Evolutionary conservation across 2,329 filamentous ascomycete genomes (phyloP), one percentile per base, ranked within the genome.

Genomic region (Fusarium sororula): DNA sequence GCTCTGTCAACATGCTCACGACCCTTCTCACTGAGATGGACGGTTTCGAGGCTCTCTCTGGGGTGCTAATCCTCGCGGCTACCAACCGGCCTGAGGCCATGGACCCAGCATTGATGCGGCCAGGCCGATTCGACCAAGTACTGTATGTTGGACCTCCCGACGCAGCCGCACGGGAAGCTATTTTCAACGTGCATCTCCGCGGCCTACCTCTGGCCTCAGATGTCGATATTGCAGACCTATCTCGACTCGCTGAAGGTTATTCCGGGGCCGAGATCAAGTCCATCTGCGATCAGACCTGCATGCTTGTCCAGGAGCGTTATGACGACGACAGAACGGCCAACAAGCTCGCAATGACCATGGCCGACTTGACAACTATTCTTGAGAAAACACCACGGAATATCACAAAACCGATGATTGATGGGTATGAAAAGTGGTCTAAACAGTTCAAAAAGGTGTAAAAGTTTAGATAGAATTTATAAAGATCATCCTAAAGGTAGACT

Each of bases 21-120:
- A 97, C 95, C 4, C 85, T 98, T 35, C 88, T 98, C 10, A 98
- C 95, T 68, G 96, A 98, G 81, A 97, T 98, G 93, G 96, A 98
- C 80, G 96, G 96, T 53, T 97, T 98, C 75, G 94, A 98, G 81
- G 87, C 92, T 44, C 86, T 97, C 26, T 92, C 92, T 62, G 93
- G 93, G 65, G 95, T 98, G 1, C 89, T 97, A 67, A 92, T 98
- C 20, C 89, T 98, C 24, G 96, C 94, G 1, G 96, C 96, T 6
- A 98, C 96, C 1, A 98, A 98, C 83, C 91, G 94, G 60, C 96
- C 96, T 1, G 93, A 97, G 78, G 88, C 92, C 4, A 89, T 98
- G 26, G 96, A 98, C 80, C 90, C 94, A 2, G 96, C 96, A 2
- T 87, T 98, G 39, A 89, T 98, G 79, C 90, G 96, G 2, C 93